These are phyloP conservation scores for Saussurea involucrata DNA, from an alignment of 129 eudicot species.

Conservation along the genomic window DNA sequence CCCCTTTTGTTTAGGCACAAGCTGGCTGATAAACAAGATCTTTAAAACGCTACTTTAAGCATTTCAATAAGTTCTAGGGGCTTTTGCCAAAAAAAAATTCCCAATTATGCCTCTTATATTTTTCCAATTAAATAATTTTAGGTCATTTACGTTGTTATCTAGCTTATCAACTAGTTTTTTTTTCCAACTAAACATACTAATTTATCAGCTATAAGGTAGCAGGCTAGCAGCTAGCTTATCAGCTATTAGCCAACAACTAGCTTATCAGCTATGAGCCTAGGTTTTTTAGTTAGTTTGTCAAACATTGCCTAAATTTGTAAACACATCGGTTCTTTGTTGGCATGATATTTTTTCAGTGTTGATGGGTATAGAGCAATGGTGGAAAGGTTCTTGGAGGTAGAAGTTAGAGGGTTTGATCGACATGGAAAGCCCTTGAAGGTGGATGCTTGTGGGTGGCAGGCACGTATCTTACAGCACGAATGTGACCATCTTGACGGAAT, in stretches of 20 bases:
- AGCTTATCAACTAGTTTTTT: not conserved
- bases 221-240: too few species aligned
- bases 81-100: too few species aligned
- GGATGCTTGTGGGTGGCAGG: slow-evolving; percentile 92
- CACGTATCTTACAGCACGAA: slow-evolving; percentile 89
- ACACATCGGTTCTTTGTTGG: not conserved
- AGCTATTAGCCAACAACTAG: not conserved
- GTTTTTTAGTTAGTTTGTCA: too few species aligned
- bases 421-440: slow-evolving; percentile 68
- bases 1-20: not conserved
- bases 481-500: slow-evolving; percentile 86
- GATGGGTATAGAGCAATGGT: slow-evolving; percentile 76
- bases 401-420: slow-evolving; percentile 70
- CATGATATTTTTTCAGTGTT: slow-evolving; percentile 43
- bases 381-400: slow-evolving; percentile 73
- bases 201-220: not conserved
- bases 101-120: too few species aligned
- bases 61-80: not conserved
- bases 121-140: not conserved
- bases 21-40: too few species aligned
- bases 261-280: not conserved
- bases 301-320: not conserved
- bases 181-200: not conserved
- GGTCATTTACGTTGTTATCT: not conserved
- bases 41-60: not conserved